These are phyloP conservation scores for Calonectria pteridis DNA, from an alignment of 2,329 filamentous ascomycete species.

Conservation along the genomic window DNA sequence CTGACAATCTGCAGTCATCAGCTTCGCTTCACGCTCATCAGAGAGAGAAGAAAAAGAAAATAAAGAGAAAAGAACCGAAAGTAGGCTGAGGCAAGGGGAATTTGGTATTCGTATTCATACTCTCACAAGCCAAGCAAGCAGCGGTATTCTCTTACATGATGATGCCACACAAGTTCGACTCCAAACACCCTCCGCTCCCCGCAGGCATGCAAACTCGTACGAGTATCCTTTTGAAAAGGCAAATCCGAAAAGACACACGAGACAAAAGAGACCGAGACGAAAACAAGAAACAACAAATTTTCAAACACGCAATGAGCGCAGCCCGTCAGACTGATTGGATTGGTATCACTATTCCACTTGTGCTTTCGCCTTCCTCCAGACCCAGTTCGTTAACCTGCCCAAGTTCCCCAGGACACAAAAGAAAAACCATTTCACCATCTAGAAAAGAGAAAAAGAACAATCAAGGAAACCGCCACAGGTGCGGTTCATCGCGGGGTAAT, in stretches of 20 bases:
- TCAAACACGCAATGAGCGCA: constrained; percentile 33
- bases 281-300: constrained; percentile 2
- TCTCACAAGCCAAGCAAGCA: neutral
- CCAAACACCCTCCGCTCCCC: neutral
- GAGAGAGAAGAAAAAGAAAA: neutral
- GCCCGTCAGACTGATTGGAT: constrained; percentile 33
- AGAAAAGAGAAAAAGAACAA: constrained; percentile 28
- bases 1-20: neutral
- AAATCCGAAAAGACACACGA: constrained; percentile 3
- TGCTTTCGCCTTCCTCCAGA: constrained; percentile 25
- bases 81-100: neutral
- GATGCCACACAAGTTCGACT: constrained; percentile 3
- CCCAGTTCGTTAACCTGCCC: constrained; percentile 15
- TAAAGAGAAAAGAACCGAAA: neutral
- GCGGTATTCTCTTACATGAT: constrained; percentile 11
- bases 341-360: constrained; percentile 43
- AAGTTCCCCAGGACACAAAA: constrained; percentile 15
- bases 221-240: constrained; percentile 13
- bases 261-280: constrained; percentile 9
- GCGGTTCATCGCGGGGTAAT: constrained; percentile 1
- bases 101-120: constrained; percentile 7
- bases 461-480: constrained; percentile 18
- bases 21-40: neutral
- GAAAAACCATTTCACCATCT: constrained; percentile 31
- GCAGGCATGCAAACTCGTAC: neutral